phyloP scores from a whole-genome alignment of 345 rosid species.

The Eucalyptus sideroxylon region DNA sequence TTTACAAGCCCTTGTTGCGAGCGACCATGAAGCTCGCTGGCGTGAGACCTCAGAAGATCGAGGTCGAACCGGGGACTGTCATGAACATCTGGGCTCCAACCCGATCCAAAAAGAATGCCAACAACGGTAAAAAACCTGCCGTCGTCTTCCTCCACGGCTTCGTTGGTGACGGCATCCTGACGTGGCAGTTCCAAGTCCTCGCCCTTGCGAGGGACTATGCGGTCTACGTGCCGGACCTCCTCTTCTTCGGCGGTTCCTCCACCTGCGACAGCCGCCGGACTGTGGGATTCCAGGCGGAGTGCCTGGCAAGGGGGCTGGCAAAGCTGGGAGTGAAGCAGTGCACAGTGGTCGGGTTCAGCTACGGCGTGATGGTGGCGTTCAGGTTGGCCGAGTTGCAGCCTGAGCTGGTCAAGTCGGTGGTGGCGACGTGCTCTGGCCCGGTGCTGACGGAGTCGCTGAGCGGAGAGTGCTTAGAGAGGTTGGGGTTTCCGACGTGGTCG shows the following conservation, averaged over 20 bases:
- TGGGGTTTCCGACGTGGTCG: constrained; percentile 12
- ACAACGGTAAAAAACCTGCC: not conserved
- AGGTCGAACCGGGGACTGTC: constrained; percentile 19
- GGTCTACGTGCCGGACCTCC: constrained; percentile 33
- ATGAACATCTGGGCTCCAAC: constrained; percentile 27
- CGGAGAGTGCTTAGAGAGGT: not conserved
- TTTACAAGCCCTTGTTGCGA: constrained; percentile 1
- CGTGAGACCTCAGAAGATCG: not conserved
- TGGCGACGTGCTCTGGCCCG: constrained; percentile 6
- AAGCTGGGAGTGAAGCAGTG: constrained; percentile 27
- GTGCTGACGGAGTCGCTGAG: constrained; percentile 19
- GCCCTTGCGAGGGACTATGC: constrained; percentile 11
- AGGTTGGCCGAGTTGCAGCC: constrained; percentile 26
- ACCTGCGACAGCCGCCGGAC: constrained; percentile 12
- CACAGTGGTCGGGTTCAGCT: constrained; percentile 28
- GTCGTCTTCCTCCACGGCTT: constrained; percentile 34
- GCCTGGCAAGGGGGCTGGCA: constrained; percentile 15
- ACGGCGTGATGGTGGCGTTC: constrained; percentile 31
- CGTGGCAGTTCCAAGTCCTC: constrained; percentile 31
- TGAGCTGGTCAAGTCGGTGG: constrained; percentile 27
- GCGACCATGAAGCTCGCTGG: constrained; percentile 8
- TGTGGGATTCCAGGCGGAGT: constrained; percentile 28
- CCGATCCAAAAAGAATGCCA: not conserved
- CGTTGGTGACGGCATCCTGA: constrained; percentile 8
- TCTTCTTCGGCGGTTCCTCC: constrained; percentile 32